These are phyloP conservation scores for Xylariaceae sp. DNA, from an alignment of 2,329 filamentous ascomycete species.

Conservation along the genomic window DNA sequence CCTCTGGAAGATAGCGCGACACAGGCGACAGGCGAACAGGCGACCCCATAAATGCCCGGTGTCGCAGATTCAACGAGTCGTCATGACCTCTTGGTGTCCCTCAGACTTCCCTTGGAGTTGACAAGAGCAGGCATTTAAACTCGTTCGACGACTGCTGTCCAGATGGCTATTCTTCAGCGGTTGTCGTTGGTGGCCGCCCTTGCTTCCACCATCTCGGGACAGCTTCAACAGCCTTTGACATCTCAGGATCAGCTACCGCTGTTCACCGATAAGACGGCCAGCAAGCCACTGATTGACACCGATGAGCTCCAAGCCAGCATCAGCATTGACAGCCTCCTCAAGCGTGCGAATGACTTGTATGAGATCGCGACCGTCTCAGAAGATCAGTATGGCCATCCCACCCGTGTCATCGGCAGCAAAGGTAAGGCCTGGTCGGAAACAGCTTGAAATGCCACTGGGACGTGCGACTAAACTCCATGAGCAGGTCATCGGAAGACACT, in stretches of 20 bases:
- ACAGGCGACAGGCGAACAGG: not conserved
- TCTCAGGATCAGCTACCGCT: slow-evolving; percentile 12
- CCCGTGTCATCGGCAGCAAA: slow-evolving; percentile 65
- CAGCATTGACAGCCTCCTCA: slow-evolving; percentile 50
- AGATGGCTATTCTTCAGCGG: slow-evolving; percentile 15
- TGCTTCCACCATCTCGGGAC: slow-evolving; percentile 10
- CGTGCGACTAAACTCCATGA: not conserved
- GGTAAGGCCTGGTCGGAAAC: slow-evolving; percentile 38
- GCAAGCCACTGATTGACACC: slow-evolving; percentile 46
- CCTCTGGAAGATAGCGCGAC: not conserved
- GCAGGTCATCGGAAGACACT: slow-evolving; percentile 61
- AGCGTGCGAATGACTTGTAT: slow-evolving; percentile 58
- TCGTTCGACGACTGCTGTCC: not conserved
- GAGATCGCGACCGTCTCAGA: slow-evolving; percentile 56
- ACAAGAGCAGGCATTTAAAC: not conserved
- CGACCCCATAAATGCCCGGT: not conserved
- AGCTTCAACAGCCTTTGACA: slow-evolving; percentile 25
- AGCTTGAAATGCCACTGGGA: slow-evolving; percentile 1
- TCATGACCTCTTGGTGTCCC: not conserved
- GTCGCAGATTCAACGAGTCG: not conserved
- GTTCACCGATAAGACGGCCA: slow-evolving; percentile 8
- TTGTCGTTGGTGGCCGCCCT: slow-evolving; percentile 14
- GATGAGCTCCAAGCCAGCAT: slow-evolving; percentile 56
- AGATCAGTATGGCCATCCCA: slow-evolving; percentile 63
- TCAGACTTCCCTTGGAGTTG: not conserved